A percentile compares a stretch with the other conserved stretches of the same genome.
phyloP scores from a whole-genome alignment of 1,139 yeast species.

The Scheffersomyces segobiensis region DNA sequence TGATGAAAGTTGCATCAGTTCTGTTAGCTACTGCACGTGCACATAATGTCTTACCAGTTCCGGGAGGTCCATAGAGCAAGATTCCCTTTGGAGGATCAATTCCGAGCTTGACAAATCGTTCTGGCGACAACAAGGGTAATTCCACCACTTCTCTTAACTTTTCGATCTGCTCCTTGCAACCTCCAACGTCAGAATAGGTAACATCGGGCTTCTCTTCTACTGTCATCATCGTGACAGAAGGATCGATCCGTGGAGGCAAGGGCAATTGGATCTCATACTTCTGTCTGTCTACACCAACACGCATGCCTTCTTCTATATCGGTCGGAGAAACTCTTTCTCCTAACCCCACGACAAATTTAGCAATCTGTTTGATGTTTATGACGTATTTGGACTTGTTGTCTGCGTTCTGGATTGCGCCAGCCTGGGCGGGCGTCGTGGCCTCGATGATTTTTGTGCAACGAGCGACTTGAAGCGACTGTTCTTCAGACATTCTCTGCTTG shows the following conservation, averaged over 20 bases:
- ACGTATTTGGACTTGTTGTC: conserved; percentile 90
- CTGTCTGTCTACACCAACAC: conserved; percentile 97
- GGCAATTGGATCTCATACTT: conserved; percentile 97
- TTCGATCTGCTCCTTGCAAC: conserved; percentile 97
- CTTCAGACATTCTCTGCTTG: conserved; percentile 87
- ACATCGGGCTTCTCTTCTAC: conserved; percentile 98
- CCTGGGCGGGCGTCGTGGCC: conserved; percentile 37
- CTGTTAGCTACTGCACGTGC: conserved; percentile 99
- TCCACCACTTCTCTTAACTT: conserved; percentile 97
- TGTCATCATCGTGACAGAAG: conserved; percentile 99
- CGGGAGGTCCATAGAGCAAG: conserved; percentile 95
- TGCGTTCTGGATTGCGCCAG: conserved; percentile 52
- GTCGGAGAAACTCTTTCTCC: conserved; percentile 98
- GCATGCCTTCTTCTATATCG: conserved; percentile 98
- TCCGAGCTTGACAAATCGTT: conserved; percentile 92
- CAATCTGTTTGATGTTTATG: conserved; percentile 95
- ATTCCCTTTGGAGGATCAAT: conserved; percentile 99
- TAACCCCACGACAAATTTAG: conserved; percentile 93
- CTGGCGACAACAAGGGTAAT: conserved; percentile 90
- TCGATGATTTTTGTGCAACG: conserved; percentile 97
- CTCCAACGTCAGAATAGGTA: conserved; percentile 91
- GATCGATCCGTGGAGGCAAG: conserved; percentile 95
- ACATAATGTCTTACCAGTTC: conserved; percentile 96
- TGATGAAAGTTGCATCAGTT: conserved; percentile 96
- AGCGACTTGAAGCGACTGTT: conserved; percentile 96